Conservation (phyloP, 805 yeast genomes). For the Monosporozyma solicola region DNA sequence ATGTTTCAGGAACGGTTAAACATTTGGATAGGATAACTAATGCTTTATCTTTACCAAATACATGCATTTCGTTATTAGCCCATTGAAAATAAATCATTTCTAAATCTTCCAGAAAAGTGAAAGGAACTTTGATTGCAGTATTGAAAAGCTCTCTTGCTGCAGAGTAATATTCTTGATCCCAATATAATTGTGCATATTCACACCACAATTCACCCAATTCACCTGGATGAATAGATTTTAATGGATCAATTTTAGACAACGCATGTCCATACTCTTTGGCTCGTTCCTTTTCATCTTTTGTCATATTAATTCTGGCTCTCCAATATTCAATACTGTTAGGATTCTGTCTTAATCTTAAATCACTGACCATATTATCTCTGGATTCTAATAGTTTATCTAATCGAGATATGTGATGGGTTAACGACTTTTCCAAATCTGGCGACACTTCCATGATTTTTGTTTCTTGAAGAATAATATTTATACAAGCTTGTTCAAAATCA, state of each 20-base stretch:
- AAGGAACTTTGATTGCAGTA: constrained; percentile 65
- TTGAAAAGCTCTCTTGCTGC: constrained; percentile 56
- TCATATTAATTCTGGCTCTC: constrained; percentile 50
- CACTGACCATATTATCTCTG: constrained; percentile 53
- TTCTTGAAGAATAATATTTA: constrained; percentile 4
- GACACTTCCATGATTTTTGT: constrained; percentile 10
- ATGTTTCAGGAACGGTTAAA: constrained; percentile 31
- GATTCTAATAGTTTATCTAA: constrained; percentile 50
- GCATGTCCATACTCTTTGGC: constrained; percentile 55
- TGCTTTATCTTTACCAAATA: constrained; percentile 40
- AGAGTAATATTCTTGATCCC: constrained; percentile 41
- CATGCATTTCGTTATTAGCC: constrained; percentile 58
- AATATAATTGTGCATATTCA: constrained; percentile 57
- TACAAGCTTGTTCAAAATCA: constrained; percentile 37
- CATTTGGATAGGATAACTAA: constrained; percentile 36
- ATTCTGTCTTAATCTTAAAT: constrained; percentile 49
- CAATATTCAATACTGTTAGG: constrained; percentile 57
- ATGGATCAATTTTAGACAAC: constrained; percentile 54
- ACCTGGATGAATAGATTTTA: constrained; percentile 31
- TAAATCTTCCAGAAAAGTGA: constrained; percentile 49
- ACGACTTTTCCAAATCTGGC: constrained; percentile 32
- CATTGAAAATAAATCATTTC: constrained; percentile 66
- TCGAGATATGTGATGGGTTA: constrained; percentile 32
- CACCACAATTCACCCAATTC: constrained; percentile 60
- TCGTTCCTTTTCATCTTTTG: constrained; percentile 31